Conservation (phyloP, 306 rosid species). For the Phaseolus lunatus region DNA sequence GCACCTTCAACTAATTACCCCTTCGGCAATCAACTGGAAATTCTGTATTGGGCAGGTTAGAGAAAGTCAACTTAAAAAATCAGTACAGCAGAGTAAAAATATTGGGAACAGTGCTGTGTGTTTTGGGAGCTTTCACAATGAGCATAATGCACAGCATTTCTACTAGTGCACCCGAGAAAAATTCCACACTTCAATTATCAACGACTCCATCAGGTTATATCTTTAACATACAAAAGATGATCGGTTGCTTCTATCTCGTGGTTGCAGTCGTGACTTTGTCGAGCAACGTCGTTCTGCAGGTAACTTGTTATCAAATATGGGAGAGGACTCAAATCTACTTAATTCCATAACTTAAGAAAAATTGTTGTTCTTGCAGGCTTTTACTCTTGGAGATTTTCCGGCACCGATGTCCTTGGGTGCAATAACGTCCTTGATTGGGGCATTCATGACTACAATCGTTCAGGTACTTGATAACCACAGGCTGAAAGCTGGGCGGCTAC, state of each 20-base stretch:
- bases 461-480: conserved; percentile 51
- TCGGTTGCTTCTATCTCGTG: conserved; percentile 78
- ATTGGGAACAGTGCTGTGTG: conserved; percentile 78
- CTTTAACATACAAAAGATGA: conserved; percentile 67
- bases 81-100: conserved; percentile 73
- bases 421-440: conserved; percentile 72
- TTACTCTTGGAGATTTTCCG: conserved; percentile 71
- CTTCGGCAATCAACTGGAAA: conserved; percentile 1
- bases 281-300: conserved; percentile 73
- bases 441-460: conserved; percentile 56
- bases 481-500: conserved; percentile 52
- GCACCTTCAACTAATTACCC: conserved; percentile 2
- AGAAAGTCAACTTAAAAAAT: conserved; percentile 68
- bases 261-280: conserved; percentile 68
- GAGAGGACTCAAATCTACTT: not conserved
- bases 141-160: conserved; percentile 78
- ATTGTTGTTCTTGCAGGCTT: conserved; percentile 56
- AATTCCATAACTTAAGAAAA: not conserved
- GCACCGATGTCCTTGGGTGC: conserved; percentile 82
- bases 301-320: conserved; percentile 34
- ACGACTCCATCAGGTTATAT: conserved; percentile 33
- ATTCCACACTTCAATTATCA: conserved; percentile 17
- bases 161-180: conserved; percentile 11
- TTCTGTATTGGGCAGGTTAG: conserved; percentile 64
- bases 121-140: conserved; percentile 76